phyloP scores from a whole-genome alignment of 768 basidiomycete genomes.

The Baorangia bicolor region DNA sequence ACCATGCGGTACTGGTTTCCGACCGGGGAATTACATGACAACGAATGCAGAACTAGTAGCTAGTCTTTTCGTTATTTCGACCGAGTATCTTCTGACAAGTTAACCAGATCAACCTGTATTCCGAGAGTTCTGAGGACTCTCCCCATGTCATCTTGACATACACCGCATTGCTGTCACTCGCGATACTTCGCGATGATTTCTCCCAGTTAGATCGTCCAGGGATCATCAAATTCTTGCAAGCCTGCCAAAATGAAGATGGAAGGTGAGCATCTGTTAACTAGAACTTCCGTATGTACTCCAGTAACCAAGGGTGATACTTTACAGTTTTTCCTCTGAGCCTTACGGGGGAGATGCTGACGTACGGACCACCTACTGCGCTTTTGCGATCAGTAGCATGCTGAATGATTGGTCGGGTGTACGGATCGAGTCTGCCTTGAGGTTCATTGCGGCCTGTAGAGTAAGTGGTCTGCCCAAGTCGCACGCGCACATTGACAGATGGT shows the following conservation, averaged over 20 bases:
- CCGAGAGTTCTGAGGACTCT: slow-evolving; percentile 51
- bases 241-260: slow-evolving; percentile 79
- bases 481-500: neutral
- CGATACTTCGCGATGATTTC: slow-evolving; percentile 87
- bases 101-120: slow-evolving; percentile 36
- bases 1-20: slow-evolving; percentile 64
- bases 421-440: slow-evolving; percentile 56
- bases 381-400: slow-evolving; percentile 77
- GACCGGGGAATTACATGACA: slow-evolving; percentile 74
- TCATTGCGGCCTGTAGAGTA: slow-evolving; percentile 74
- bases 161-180: slow-evolving; percentile 79
- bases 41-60: slow-evolving; percentile 22
- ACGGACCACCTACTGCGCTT: slow-evolving; percentile 84
- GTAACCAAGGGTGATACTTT: slow-evolving; percentile 2
- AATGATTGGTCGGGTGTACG: slow-evolving; percentile 78
- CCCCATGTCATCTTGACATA: slow-evolving; percentile 95
- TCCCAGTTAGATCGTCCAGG: slow-evolving; percentile 64
- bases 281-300: slow-evolving; percentile 12
- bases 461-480: slow-evolving; percentile 17
- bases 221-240: slow-evolving; percentile 60
- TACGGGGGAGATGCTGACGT: slow-evolving; percentile 72
- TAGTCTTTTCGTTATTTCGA: neutral
- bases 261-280: slow-evolving; percentile 48
- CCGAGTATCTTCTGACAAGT: slow-evolving; percentile 5
- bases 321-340: slow-evolving; percentile 73